Percentiles rank a stretch among this genome's conserved stretches.
Conservation (phyloP, 805 yeast genomes). For the Ogataea sp. region DNA sequence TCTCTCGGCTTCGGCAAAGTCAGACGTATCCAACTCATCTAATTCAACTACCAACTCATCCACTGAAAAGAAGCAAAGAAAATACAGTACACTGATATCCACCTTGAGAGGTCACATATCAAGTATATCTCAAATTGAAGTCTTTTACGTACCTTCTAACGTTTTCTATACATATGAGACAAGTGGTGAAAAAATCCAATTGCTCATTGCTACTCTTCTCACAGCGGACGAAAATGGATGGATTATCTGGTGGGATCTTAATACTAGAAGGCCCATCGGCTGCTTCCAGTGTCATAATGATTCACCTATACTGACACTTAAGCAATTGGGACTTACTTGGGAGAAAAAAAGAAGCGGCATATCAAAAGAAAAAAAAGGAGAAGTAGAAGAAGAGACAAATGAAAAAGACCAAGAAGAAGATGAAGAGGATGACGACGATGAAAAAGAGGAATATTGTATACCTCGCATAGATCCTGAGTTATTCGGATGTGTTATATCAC, state of each 20-base stretch:
- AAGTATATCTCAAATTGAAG: conserved; percentile 6
- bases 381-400: conserved; percentile 4
- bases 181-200: neutral
- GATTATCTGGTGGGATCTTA: conserved; percentile 57
- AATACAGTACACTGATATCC: conserved; percentile 6
- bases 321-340: conserved; percentile 34
- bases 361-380: neutral
- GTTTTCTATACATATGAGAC: conserved; percentile 1
- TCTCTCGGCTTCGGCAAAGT: neutral
- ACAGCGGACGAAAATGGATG: conserved; percentile 60
- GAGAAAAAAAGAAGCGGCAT: conserved; percentile 4
- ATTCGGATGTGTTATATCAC: conserved; percentile 46
- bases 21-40: neutral
- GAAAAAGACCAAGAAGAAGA: conserved; percentile 4
- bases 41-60: neutral
- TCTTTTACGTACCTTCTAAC: conserved; percentile 14
- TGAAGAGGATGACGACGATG: conserved; percentile 3
- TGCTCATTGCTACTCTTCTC: conserved; percentile 29
- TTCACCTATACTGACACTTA: conserved; percentile 38
- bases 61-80: neutral
- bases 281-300: conserved; percentile 55
- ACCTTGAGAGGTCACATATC: conserved; percentile 11
- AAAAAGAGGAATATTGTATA: neutral
- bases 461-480: conserved; percentile 18
- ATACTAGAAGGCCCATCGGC: conserved; percentile 44